These are phyloP conservation scores for Leishmania guyanensis DNA, from an alignment of 208 protist genomes.

Conservation along the genomic window DNA sequence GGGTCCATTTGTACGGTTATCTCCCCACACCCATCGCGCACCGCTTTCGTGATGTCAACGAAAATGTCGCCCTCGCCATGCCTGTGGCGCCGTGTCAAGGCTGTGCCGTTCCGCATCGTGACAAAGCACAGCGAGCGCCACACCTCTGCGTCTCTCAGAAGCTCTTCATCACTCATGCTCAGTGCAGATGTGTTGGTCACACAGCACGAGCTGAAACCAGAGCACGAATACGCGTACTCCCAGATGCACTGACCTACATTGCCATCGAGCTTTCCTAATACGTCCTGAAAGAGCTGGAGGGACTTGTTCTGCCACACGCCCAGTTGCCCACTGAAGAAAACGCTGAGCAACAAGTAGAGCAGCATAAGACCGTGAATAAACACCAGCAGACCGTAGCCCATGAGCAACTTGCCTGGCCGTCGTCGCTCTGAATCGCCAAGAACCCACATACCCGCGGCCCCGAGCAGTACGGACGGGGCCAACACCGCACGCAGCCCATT, in stretches of 20 bases:
- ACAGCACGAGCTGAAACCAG: conserved; percentile 42
- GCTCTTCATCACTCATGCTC: not conserved
- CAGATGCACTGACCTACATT: conserved; percentile 20
- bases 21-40: conserved; percentile 10
- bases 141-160: not conserved
- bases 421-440: conserved; percentile 4
- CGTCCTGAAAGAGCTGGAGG: not conserved
- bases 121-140: conserved; percentile 37
- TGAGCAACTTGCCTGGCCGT: conserved; percentile 5
- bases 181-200: conserved; percentile 38
- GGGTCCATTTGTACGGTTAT: not conserved
- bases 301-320: not conserved
- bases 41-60: conserved; percentile 5
- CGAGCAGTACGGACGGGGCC: not conserved
- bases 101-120: conserved; percentile 16
- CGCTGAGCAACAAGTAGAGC: conserved; percentile 1
- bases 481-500: not conserved
- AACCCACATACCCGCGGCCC: conserved; percentile 3
- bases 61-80: not conserved
- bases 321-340: conserved; percentile 3
- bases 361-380: not conserved
- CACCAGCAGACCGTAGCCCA: not conserved
- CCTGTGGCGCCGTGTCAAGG: conserved; percentile 3
- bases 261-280: not conserved
- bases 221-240: conserved; percentile 35